Evolutionary conservation across 2,329 filamentous ascomycete species (phyloP).

Genomic region (Stagonosporopsis vannaccii): DNA sequence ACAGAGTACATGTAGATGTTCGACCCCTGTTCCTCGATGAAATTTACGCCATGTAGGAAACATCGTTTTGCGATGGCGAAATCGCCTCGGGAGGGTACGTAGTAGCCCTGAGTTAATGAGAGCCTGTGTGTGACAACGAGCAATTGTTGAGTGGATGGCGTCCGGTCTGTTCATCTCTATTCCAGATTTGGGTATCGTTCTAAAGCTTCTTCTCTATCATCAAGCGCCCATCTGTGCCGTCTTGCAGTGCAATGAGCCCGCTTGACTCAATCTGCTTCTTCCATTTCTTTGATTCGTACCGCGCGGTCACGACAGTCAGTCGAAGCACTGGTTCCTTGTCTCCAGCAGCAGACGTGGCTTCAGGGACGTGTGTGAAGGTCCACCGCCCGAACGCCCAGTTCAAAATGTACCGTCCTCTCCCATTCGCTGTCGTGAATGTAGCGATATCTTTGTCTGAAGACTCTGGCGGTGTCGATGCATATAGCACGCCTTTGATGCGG

Average conservation of each 20-base stretch:
- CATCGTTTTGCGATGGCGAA: too few relatives aligned
- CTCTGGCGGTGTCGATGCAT: slow-evolving; percentile 54
- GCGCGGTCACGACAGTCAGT: slow-evolving; percentile 78
- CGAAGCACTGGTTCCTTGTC: slow-evolving; percentile 65
- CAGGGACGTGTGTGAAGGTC: slow-evolving; percentile 76
- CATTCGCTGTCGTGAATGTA: slow-evolving; percentile 38
- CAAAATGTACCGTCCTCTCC: slow-evolving; percentile 75
- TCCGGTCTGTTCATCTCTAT: neutral
- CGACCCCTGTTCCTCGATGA: neutral
- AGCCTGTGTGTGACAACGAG: too few relatives aligned
- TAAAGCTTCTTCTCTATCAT: slow-evolving; percentile 26
- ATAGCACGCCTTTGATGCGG: slow-evolving; percentile 81
- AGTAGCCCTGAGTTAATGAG: too few relatives aligned
- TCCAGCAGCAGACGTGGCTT: slow-evolving; percentile 25
- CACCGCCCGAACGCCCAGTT: slow-evolving; percentile 99
- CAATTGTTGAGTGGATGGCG: neutral
- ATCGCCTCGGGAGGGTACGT: too few relatives aligned
- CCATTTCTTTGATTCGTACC: slow-evolving; percentile 79
- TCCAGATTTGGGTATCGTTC: slow-evolving; percentile 4
- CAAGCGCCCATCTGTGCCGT: slow-evolving; percentile 29
- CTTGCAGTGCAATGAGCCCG: slow-evolving; percentile 49
- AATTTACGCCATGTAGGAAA: too few relatives aligned
- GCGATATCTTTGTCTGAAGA: slow-evolving; percentile 51
- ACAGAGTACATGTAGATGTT: neutral
- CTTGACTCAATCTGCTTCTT: slow-evolving; percentile 72